Evolutionary conservation across 345 rosid species (phyloP).

Genomic region (Euclidium syriacum): DNA sequence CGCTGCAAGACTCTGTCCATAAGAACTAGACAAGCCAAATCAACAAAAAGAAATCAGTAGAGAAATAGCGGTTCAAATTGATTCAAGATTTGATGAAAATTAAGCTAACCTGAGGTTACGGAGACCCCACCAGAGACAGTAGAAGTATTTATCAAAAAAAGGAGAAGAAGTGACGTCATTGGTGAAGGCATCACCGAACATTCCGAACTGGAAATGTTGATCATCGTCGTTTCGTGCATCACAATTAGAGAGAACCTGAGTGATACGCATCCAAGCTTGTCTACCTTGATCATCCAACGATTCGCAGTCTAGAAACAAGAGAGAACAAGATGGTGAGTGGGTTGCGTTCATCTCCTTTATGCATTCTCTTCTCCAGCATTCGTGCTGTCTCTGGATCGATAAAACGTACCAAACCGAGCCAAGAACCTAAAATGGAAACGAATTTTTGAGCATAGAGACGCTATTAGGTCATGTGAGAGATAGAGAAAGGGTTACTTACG

Average conservation of each 20-base stretch:
- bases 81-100: not conserved
- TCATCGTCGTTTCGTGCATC: slow-evolving; percentile 44
- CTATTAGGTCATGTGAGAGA: not conserved
- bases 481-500: slow-evolving; percentile 37
- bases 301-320: slow-evolving; percentile 58
- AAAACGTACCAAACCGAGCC: slow-evolving; percentile 80
- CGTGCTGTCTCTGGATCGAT: slow-evolving; percentile 59
- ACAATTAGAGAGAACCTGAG: slow-evolving; percentile 41
- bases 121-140: slow-evolving; percentile 94
- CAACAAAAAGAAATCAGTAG: not conserved
- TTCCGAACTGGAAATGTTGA: slow-evolving; percentile 55
- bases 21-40: slow-evolving; percentile 53
- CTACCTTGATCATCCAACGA: slow-evolving; percentile 41
- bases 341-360: slow-evolving; percentile 44
- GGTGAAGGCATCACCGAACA: slow-evolving; percentile 67
- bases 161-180: slow-evolving; percentile 52
- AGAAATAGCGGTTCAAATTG: not conserved
- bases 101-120: slow-evolving; percentile 55
- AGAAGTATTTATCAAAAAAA: slow-evolving; percentile 62
- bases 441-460: not conserved
- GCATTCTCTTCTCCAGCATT: slow-evolving; percentile 66
- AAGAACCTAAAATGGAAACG: slow-evolving; percentile 40
- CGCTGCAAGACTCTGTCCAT: slow-evolving; percentile 65
- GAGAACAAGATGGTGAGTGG: slow-evolving; percentile 43
- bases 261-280: slow-evolving; percentile 51